Conservation (phyloP, 1,284 basidiomycete species). For the Papiliotrema nemorosa region DNA sequence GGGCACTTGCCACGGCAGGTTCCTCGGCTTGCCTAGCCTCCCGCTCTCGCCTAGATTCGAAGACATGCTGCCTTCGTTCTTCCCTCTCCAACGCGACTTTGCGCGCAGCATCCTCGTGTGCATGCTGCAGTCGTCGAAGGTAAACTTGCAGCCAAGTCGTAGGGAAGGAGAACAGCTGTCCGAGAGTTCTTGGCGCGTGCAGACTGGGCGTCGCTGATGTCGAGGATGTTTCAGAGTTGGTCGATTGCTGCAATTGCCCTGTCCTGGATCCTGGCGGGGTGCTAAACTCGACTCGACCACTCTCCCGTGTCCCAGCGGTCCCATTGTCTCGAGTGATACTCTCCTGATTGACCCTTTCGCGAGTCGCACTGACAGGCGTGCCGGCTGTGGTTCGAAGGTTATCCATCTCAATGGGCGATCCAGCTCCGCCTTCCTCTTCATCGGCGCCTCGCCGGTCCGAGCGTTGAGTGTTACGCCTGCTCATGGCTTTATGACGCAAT, state of each 20-base stretch:
- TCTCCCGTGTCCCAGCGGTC: background rate
- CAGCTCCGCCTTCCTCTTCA: conserved; percentile 4
- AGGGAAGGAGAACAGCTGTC: conserved; percentile 40
- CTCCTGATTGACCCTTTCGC: background rate
- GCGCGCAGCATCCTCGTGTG: conserved; percentile 47
- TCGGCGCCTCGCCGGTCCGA: conserved; percentile 1
- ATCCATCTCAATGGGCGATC: conserved; percentile 10
- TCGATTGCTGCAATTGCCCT: conserved; percentile 13
- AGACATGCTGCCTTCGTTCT: conserved; percentile 37
- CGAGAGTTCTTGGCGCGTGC: conserved; percentile 33
- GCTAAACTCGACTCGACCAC: conserved; percentile 10
- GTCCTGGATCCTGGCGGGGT: conserved; percentile 8
- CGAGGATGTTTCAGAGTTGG: conserved; percentile 44
- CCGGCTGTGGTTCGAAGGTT: background rate
- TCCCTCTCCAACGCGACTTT: conserved; percentile 39
- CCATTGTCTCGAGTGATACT: background rate
- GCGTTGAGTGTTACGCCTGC: conserved; percentile 6
- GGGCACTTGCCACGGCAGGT: conserved; percentile 1
- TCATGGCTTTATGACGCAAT: conserved; percentile 18
- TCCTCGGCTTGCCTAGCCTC: conserved; percentile 3
- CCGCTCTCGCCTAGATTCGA: conserved; percentile 9
- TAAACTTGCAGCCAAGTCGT: conserved; percentile 44
- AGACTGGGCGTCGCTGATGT: conserved; percentile 43
- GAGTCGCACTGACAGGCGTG: background rate
- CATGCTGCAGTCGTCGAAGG: conserved; percentile 40